phyloP scores from a whole-genome alignment of 306 rosid species.

The Pueraria montana region DNA sequence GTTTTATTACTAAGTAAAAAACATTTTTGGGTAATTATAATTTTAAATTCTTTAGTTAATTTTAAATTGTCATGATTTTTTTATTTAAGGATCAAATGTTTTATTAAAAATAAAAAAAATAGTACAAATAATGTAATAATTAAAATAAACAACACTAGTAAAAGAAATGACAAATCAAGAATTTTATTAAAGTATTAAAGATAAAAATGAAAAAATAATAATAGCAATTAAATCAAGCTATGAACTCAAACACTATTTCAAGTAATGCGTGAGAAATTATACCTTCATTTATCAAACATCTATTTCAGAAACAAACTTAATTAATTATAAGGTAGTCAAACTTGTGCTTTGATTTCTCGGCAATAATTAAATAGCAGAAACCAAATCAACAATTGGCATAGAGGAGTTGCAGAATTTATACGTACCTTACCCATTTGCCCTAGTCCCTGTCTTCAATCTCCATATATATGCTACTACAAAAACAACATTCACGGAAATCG shows the following conservation, averaged over 20 bases:
- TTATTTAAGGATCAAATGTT: too few species aligned
- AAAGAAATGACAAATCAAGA: not conserved
- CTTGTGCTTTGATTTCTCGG: not conserved
- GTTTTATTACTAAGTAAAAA: too few species aligned
- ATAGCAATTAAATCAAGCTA: not conserved
- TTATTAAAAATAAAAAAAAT: too few species aligned
- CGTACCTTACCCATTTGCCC: constrained; percentile 32
- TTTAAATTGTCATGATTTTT: too few species aligned
- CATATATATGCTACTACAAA: not conserved
- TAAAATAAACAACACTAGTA: too few species aligned
- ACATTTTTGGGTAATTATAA: too few species aligned
- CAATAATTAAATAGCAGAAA: constrained; percentile 1
- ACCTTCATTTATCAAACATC: not conserved
- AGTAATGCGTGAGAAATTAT: not conserved
- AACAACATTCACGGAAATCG: not conserved
- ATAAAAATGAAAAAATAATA: not conserved
- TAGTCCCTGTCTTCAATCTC: not conserved
- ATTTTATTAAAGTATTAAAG: not conserved
- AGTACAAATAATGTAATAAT: too few species aligned
- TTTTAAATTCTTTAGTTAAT: too few species aligned
- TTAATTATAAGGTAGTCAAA: not conserved
- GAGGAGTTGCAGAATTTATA: constrained; percentile 43
- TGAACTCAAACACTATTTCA: not conserved
- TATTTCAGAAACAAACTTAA: not conserved
- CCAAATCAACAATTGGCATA: constrained; percentile 35